Percentiles rank a stretch among this genome's conserved stretches.
Conservation (phyloP, 768 basidiomycete species). For the Hydnomerulius pinastri region DNA sequence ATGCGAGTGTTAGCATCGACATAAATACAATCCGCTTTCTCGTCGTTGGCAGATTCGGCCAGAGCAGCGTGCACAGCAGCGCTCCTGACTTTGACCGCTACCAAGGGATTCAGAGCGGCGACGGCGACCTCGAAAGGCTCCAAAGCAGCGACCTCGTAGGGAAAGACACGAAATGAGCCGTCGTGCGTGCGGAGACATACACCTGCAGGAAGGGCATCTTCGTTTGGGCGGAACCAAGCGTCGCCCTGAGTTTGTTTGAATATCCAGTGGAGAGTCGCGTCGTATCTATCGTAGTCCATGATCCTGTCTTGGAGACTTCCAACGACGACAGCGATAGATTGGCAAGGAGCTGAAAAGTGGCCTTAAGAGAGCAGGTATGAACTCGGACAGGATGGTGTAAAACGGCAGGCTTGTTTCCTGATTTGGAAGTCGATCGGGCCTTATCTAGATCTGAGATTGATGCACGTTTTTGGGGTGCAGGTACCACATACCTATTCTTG, state of each 20-base stretch:
- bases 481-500: no score
- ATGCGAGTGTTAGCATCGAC: slow-evolving; percentile 67
- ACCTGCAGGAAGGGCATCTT: slow-evolving; percentile 46
- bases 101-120: slow-evolving; percentile 52
- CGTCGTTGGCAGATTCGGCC: slow-evolving; percentile 35
- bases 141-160: slow-evolving; percentile 52
- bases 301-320: not conserved
- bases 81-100: slow-evolving; percentile 54
- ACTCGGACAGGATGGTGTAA: not conserved
- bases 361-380: slow-evolving; percentile 5
- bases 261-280: slow-evolving; percentile 28
- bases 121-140: slow-evolving; percentile 58
- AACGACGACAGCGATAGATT: slow-evolving; percentile 3
- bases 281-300: slow-evolving; percentile 39
- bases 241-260: slow-evolving; percentile 43
- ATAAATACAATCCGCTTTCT: slow-evolving; percentile 39
- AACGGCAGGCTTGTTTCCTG: not conserved
- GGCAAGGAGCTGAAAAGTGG: slow-evolving; percentile 1
- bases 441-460: slow-evolving; percentile 4
- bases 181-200: slow-evolving; percentile 51
- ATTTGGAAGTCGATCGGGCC: not conserved
- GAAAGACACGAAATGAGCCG: slow-evolving; percentile 55
- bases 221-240: slow-evolving; percentile 56
- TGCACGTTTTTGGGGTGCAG: not conserved
- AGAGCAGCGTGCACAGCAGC: slow-evolving; percentile 54